phyloP scores from a whole-genome alignment of 179 eudicot genomes.

The Nepenthes alata region DNA sequence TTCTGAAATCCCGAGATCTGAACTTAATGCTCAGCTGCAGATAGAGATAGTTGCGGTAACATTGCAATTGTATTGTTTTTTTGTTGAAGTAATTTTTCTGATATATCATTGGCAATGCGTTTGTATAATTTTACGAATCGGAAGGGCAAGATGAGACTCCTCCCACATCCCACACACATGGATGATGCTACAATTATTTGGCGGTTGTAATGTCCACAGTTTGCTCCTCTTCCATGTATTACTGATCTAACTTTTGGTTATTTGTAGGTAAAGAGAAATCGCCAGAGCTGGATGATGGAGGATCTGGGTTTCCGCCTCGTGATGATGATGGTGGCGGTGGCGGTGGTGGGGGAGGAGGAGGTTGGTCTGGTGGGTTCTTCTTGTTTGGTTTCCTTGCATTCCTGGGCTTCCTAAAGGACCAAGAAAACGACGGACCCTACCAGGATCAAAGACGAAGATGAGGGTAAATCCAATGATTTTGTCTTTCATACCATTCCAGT shows the following conservation, averaged over 20 bases:
- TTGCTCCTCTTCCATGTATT: neutral
- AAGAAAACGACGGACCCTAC: constrained; percentile 42
- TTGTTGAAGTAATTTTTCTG: too few relatives aligned
- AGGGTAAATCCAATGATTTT: neutral
- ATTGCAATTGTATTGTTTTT: too few relatives aligned
- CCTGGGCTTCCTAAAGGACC: constrained; percentile 49
- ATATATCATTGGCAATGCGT: too few relatives aligned
- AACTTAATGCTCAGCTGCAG: too few relatives aligned
- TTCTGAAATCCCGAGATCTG: too few relatives aligned
- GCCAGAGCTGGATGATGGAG: constrained; percentile 86
- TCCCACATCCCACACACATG: too few relatives aligned
- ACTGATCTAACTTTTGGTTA: neutral
- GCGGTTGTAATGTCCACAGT: neutral
- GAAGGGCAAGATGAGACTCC: too few relatives aligned
- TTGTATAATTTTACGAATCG: too few relatives aligned
- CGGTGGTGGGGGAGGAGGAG: constrained; percentile 63
- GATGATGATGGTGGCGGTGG: constrained; percentile 74
- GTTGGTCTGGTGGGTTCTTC: constrained; percentile 55
- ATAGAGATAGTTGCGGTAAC: too few relatives aligned
- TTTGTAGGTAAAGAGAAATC: constrained; percentile 59
- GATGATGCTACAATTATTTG: neutral
- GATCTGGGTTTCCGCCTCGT: constrained; percentile 69
- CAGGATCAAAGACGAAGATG: constrained; percentile 26
- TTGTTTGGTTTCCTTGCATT: constrained; percentile 58
- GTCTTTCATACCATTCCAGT: neutral